These are phyloP conservation scores for Endothia cerciana DNA, from an alignment of 2,329 filamentous ascomycete genomes.

Conservation along the genomic window DNA sequence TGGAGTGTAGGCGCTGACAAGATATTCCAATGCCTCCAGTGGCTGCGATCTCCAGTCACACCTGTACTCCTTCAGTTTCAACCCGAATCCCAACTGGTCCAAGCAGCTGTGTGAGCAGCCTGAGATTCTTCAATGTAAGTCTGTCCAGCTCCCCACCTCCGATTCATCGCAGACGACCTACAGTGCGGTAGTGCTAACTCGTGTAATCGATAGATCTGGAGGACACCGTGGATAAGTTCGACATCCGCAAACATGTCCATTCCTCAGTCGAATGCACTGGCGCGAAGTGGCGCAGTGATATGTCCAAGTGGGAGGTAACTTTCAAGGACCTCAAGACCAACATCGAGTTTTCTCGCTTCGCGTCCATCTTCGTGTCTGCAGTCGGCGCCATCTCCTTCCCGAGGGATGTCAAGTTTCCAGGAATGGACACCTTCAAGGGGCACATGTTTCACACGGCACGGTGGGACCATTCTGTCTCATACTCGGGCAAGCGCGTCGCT, in stretches of 20 bases:
- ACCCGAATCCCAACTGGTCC: conserved; percentile 45
- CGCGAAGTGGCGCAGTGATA: conserved; percentile 24
- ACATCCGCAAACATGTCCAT: conserved; percentile 33
- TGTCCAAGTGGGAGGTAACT: background rate
- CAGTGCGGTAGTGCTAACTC: too few relatives aligned
- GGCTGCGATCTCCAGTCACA: conserved; percentile 41
- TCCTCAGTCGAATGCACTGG: conserved; percentile 32
- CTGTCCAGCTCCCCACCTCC: background rate
- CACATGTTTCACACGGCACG: conserved; percentile 41
- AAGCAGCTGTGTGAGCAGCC: conserved; percentile 39
- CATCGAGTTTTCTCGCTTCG: background rate
- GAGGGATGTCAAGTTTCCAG: background rate
- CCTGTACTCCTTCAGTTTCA: conserved; percentile 48
- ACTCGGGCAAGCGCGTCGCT: conserved; percentile 39
- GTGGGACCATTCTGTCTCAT: conserved; percentile 39
- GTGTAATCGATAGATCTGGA: conserved; percentile 25
- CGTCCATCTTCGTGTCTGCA: background rate
- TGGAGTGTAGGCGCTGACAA: background rate
- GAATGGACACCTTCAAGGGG: conserved; percentile 37
- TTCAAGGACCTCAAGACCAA: background rate
- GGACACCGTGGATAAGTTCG: conserved; percentile 31
- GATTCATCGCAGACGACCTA: too few relatives aligned
- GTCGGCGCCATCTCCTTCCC: background rate
- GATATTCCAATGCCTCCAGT: conserved; percentile 14
- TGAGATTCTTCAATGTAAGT: conserved; percentile 41